Evolutionary conservation across 2,329 filamentous ascomycete species (phyloP).

Genomic region (Emmonsiellopsis sp.): DNA sequence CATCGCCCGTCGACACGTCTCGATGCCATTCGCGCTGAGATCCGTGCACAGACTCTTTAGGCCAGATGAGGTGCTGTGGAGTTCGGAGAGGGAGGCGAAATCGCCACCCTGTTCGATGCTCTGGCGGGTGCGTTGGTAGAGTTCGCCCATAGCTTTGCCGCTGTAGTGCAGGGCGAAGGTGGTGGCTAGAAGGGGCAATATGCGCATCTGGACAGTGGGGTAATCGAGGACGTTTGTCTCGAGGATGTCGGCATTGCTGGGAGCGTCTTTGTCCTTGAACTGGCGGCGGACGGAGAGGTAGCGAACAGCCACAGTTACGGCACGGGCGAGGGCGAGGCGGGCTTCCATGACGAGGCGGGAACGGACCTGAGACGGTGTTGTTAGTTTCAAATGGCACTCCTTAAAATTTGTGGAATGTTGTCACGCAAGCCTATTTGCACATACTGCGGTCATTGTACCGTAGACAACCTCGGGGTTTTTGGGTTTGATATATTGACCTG

Average conservation of each 20-base stretch:
- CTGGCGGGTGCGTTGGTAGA: constrained; percentile 37
- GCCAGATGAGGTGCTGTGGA: constrained; percentile 46
- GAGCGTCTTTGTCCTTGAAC: constrained; percentile 40
- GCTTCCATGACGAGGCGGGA: constrained; percentile 35
- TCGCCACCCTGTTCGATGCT: constrained; percentile 40
- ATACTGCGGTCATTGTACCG: constrained; percentile 9
- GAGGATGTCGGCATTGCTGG: constrained; percentile 20
- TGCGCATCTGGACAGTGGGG: constrained; percentile 45
- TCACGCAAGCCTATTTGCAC: neutral
- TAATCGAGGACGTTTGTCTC: constrained; percentile 44
- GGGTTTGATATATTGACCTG: constrained; percentile 10
- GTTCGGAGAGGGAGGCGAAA: constrained; percentile 39
- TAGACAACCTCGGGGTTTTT: constrained; percentile 11
- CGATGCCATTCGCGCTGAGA: constrained; percentile 44
- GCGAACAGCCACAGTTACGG: constrained; percentile 43
- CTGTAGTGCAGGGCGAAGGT: constrained; percentile 42
- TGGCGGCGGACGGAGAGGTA: constrained; percentile 42
- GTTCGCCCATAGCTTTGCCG: constrained; percentile 38
- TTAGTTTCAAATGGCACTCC: neutral
- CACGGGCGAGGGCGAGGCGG: constrained; percentile 42
- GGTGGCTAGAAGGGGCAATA: constrained; percentile 44
- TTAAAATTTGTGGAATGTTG: neutral
- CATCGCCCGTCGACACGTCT: constrained; percentile 44
- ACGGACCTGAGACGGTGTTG: constrained; percentile 5
- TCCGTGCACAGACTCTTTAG: constrained; percentile 46